Evolutionary conservation across 805 yeast species (phyloP).

Genomic region (Candida piceae): DNA sequence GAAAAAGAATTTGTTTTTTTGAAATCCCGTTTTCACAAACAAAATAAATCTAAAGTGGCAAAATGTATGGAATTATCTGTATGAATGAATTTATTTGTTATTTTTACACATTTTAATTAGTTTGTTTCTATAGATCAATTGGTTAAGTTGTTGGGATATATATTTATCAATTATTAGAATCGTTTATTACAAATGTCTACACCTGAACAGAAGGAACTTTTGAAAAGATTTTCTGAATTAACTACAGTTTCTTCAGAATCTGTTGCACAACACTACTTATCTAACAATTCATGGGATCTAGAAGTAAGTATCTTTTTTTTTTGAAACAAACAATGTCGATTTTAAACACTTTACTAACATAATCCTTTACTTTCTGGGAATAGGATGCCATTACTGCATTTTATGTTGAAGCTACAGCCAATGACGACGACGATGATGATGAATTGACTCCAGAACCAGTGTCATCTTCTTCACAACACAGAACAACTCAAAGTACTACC

Average conservation of each 20-base stretch:
- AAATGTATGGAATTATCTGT: too few species aligned
- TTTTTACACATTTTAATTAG: too few species aligned
- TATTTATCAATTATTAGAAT: too few species aligned
- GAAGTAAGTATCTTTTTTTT: conserved; percentile 22
- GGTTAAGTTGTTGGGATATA: too few species aligned
- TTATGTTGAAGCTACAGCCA: conserved; percentile 16
- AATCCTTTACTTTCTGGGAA: background rate
- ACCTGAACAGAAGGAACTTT: too few species aligned
- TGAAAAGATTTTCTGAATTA: conserved; percentile 34
- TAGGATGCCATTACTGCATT: conserved; percentile 26
- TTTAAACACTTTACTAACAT: conserved; percentile 1
- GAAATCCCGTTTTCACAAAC: background rate
- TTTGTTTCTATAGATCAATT: too few species aligned
- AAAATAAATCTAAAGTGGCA: too few species aligned
- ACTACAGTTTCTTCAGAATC: conserved; percentile 34
- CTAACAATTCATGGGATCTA: conserved; percentile 26
- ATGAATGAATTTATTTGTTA: too few species aligned
- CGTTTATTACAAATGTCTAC: too few species aligned
- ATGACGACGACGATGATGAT: conserved; percentile 6
- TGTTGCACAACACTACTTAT: conserved; percentile 34
- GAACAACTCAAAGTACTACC: background rate
- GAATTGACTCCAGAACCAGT: conserved; percentile 2
- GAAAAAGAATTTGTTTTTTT: too few species aligned
- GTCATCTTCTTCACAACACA: background rate
- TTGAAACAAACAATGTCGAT: too few species aligned